These are phyloP conservation scores for Paramecium biaurelia DNA, from an alignment of 73 alveolate genomes.

Conservation along the genomic window DNA sequence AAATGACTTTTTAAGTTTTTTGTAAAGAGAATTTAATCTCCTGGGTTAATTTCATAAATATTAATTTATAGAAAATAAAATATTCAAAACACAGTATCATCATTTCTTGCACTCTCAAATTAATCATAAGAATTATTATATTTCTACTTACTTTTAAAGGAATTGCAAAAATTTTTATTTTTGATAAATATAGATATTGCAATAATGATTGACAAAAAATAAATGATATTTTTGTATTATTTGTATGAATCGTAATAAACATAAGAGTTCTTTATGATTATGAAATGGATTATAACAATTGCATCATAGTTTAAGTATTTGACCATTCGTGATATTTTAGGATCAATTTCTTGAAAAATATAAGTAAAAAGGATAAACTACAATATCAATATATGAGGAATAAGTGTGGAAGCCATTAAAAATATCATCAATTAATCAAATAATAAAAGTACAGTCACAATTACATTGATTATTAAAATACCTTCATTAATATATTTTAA, in stretches of 20 bases:
- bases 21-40: neutral
- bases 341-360: neutral
- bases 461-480: neutral
- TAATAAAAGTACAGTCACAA: neutral
- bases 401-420: neutral
- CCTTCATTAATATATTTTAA: neutral
- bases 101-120: neutral
- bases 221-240: neutral
- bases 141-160: neutral
- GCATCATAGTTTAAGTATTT: neutral
- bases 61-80: neutral
- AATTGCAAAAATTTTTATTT: neutral
- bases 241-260: neutral
- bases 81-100: conserved; percentile 7
- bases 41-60: neutral
- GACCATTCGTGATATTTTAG: neutral
- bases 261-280: neutral
- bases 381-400: neutral
- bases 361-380: neutral
- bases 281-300: neutral
- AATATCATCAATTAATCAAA: neutral
- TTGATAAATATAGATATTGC: neutral
- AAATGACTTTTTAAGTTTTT: neutral
- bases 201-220: neutral
- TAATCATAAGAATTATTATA: neutral